Evolutionary conservation across 768 basidiomycete genomes (phyloP).

Genomic region (Rickenella mellea): DNA sequence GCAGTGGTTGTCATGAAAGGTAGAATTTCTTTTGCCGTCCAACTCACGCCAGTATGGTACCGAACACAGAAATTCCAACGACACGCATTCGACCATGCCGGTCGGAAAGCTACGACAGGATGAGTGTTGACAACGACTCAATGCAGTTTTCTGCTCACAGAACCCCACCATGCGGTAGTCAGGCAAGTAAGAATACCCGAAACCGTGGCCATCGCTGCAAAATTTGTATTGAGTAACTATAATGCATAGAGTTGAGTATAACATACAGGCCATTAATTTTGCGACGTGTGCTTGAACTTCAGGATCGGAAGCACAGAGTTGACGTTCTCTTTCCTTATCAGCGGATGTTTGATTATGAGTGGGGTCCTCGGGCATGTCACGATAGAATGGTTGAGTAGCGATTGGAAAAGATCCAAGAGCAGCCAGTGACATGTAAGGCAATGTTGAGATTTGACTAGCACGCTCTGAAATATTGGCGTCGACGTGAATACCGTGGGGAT

Average conservation of each 20-base stretch:
- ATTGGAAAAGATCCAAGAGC: too few relatives aligned
- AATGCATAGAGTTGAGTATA: background rate
- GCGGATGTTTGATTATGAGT: too few relatives aligned
- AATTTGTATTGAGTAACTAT: background rate
- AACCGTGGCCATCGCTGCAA: slow-evolving; percentile 47
- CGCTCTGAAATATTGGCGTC: too few relatives aligned
- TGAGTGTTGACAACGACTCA: background rate
- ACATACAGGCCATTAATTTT: slow-evolving; percentile 50
- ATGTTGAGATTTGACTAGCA: background rate
- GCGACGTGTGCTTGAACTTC: slow-evolving; percentile 66
- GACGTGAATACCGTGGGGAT: too few relatives aligned
- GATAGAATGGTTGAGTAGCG: too few relatives aligned
- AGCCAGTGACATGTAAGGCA: background rate
- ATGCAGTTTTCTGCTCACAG: slow-evolving; percentile 35
- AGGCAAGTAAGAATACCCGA: slow-evolving; percentile 70
- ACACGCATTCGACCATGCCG: slow-evolving; percentile 60
- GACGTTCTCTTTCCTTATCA: too few relatives aligned
- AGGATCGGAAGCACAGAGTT: slow-evolving; percentile 64
- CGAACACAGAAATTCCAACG: slow-evolving; percentile 51
- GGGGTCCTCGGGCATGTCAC: too few relatives aligned
- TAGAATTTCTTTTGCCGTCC: background rate
- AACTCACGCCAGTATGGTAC: slow-evolving; percentile 40
- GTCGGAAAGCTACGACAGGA: slow-evolving; percentile 47
- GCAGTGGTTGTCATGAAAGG: background rate
- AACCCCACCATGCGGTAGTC: slow-evolving; percentile 82